Base-by-base conservation (phyloP, 768 basidiomycete species). In the Lactifluus piperatus region DNA sequence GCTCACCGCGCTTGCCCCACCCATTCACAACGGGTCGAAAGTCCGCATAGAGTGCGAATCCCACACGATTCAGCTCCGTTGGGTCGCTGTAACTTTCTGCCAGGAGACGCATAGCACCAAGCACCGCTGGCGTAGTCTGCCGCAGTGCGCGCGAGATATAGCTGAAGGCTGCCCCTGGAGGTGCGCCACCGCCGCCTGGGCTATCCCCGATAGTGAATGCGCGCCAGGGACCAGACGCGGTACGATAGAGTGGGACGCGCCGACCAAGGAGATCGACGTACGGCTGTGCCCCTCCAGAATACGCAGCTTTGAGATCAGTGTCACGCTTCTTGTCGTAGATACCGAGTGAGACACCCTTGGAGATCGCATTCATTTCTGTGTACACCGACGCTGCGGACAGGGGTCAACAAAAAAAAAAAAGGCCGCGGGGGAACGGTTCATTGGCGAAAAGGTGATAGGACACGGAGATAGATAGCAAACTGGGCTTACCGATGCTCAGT, bases 311-410 rank as follows among this genome's bases (percentile, higher is more conserved):
- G 61, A 77, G 76, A 30, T 79, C 79, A 60, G 75, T 76, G 58
- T 79, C 77, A 51, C 78, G 79, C 27, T 76, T 74, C 63, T 77
- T 70, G 51, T 84, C 77, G 67, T 85, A 85, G 55, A 94, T 79
- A 3, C 94, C 93, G 26, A 97, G 75, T 34, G 86, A 84, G 24
- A 91, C 77, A 11, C 92, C 94, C 69, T 93, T 95, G 29, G 86
- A 76, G 39, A 89, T 74, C 0, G 91, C 91, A 63, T 94, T 95
- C 80, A 95, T 82, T 69, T 95, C 92, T 10, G 94, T 95, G 70
- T 93, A 97, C 20, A 86, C 91, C 49, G 91, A 89, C 5, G 94
- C 94, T 93, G 63, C 5, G n/a, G 24, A 50, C 16, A 14, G 36
- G 18, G 9, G 26, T 22, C 14, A 16, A 37, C 14, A 34, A 14